Evolutionary conservation across 208 protist genomes (phyloP), one percentile per base, ranked within the genome.

Genomic region (Angomonas desouzai): DNA sequence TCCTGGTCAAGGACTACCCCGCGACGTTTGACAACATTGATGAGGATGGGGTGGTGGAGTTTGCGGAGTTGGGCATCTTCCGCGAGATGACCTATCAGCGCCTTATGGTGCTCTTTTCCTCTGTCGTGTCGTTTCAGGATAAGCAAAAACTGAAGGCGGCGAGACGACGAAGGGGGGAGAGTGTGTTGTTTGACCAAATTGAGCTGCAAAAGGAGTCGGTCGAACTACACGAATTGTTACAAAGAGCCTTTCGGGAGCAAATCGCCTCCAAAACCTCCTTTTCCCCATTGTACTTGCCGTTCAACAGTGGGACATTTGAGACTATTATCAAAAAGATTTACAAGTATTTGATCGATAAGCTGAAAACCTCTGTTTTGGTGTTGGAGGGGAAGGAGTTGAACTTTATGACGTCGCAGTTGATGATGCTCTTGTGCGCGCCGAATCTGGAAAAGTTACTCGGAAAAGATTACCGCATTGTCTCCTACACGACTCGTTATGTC

Each of bases 61-160:
- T 95, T 29, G 78, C 53, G 16, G 59, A 82, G 3, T 55, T 95
- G 27, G 82, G 87, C 1, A 72, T 76, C n/a, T 91, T 95, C 59
- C 43, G 47, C 36, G 64, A 70, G 3, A 75, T 79, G 25, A 40
- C 93, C 0, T 89, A 92, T 69, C 18, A 74, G 6, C 74, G 86
- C 2, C 70, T 91, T 25, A 68, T 29, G 53, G 57, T 75, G 3
- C 34, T 95, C 20, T 30, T 83, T 28, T 51, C 45, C 20, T 51
- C 45, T 23, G 45, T 51, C 20, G 45, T 51, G 18, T 51, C 45
- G 18, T 51, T 51, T 51, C 18, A 51, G 18, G 45, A 51, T 51
- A 51, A 51, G 20, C 18, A 51, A 23, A 13, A 23, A 4, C 10
- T 51, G 20, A 51, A 51, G 45, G 45, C 45, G 45, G 45, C 45